These are phyloP conservation scores for Vicia faba DNA, from an alignment of 306 rosid species.

Conservation along the genomic window DNA sequence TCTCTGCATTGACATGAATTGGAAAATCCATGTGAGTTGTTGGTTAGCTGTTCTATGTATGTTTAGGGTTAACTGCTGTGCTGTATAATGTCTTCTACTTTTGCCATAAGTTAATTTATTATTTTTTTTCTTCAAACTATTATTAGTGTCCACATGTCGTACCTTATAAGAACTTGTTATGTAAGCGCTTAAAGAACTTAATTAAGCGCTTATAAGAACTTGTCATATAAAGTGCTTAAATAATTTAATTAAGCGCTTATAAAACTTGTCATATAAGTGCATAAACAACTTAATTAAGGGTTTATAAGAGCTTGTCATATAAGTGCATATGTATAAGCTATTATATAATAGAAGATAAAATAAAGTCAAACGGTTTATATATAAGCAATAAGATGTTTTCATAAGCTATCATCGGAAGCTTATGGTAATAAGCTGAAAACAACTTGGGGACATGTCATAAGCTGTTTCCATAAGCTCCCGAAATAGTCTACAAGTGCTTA, in stretches of 20 bases:
- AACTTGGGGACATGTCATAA: neutral
- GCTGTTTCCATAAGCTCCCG: neutral
- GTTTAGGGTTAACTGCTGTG: neutral
- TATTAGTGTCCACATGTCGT: too few relatives aligned
- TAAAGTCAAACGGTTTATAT: neutral
- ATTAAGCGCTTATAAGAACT: too few relatives aligned
- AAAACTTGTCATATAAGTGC: neutral
- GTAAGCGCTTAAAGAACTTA: too few relatives aligned
- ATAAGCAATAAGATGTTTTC: neutral
- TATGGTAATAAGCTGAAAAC: neutral
- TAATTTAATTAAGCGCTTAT: neutral
- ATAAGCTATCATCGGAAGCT: neutral
- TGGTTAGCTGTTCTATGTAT: neutral
- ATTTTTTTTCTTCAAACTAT: too few relatives aligned
- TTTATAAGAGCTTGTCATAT: neutral
- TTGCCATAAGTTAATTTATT: too few relatives aligned
- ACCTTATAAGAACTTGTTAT: too few relatives aligned
- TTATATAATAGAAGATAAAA: too few relatives aligned
- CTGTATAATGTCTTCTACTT: conserved; percentile 6
- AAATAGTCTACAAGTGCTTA: neutral
- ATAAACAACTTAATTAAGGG: neutral
- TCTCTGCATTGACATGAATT: neutral
- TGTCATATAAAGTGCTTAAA: too few relatives aligned
- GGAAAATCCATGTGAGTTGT: neutral
- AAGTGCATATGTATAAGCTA: neutral